phyloP scores from a whole-genome alignment of 2,329 filamentous ascomycete genomes.

The Macrophomina pseudophaseolina region DNA sequence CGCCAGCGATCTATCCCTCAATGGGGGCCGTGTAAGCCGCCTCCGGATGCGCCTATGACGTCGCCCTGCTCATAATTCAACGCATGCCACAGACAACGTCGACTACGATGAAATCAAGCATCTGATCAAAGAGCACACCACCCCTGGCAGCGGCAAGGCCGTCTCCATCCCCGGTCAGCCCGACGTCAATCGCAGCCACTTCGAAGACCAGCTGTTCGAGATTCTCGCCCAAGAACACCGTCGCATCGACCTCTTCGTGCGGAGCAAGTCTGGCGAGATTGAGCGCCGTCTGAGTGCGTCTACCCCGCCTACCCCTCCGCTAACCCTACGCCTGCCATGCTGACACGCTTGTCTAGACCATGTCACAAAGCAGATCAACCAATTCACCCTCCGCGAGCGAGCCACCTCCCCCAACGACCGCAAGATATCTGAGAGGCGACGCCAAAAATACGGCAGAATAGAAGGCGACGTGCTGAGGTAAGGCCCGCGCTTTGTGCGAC shows the following conservation, averaged over 20 bases:
- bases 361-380: slow-evolving; percentile 46
- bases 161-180: slow-evolving; percentile 75
- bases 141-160: slow-evolving; percentile 69
- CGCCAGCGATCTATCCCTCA: slow-evolving; percentile 77
- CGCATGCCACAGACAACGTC: slow-evolving; percentile 70
- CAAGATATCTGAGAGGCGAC: slow-evolving; percentile 49
- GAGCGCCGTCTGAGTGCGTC: slow-evolving; percentile 68
- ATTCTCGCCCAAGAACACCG: slow-evolving; percentile 77
- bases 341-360: slow-evolving; percentile 34
- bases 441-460: slow-evolving; percentile 57
- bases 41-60: slow-evolving; percentile 7
- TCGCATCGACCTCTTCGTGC: slow-evolving; percentile 77
- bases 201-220: slow-evolving; percentile 73
- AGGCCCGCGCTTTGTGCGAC: slow-evolving; percentile 26
- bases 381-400: slow-evolving; percentile 34
- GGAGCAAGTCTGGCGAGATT: slow-evolving; percentile 81
- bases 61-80: slow-evolving; percentile 30
- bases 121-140: slow-evolving; percentile 81
- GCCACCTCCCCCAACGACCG: slow-evolving; percentile 7
- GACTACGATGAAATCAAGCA: slow-evolving; percentile 89
- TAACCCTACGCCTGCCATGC: slow-evolving; percentile 24
- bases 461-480: slow-evolving; percentile 56
- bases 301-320: slow-evolving; percentile 31
- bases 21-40: slow-evolving; percentile 73
- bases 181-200: slow-evolving; percentile 61